Conservation (phyloP, 2,329 filamentous ascomycete genomes). For the Ceratocystis cubensis region DNA sequence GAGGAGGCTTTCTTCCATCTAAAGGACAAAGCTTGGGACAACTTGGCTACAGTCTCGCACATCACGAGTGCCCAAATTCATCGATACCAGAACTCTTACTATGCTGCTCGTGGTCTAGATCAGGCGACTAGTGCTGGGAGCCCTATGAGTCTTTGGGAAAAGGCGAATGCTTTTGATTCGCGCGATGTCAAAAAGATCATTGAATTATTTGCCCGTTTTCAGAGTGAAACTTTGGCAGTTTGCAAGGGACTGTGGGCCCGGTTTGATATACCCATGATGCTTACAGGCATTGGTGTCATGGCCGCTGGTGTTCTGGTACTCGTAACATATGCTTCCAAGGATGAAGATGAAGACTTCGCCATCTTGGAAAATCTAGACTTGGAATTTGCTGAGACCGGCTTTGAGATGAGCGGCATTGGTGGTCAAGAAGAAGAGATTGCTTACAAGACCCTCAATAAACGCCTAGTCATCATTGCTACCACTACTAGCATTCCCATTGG, state of each 20-base stretch:
- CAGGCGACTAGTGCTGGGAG: conserved; percentile 38
- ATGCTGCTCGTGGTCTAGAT: conserved; percentile 55
- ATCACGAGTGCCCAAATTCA: conserved; percentile 75
- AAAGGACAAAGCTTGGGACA: conserved; percentile 58
- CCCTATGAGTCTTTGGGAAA: conserved; percentile 35
- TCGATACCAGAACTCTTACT: conserved; percentile 78
- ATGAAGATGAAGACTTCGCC: conserved; percentile 42
- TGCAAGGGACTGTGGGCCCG: conserved; percentile 83
- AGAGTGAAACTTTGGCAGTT: conserved; percentile 61
- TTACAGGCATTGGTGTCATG: conserved; percentile 62
- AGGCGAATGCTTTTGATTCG: conserved; percentile 34
- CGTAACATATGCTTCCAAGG: conserved; percentile 56
- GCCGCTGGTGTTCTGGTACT: conserved; percentile 55
- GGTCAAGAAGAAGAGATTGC: conserved; percentile 25
- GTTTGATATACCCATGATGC: conserved; percentile 81
- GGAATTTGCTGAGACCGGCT: conserved; percentile 45
- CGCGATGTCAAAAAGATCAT: conserved; percentile 35
- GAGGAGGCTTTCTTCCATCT: conserved; percentile 78
- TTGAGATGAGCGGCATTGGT: conserved; percentile 37
- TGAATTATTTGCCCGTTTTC: conserved; percentile 57
- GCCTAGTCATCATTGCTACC: conserved; percentile 30
- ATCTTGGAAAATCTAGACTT: conserved; percentile 45
- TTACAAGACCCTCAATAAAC: conserved; percentile 31
- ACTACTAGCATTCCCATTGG: conserved; percentile 28
- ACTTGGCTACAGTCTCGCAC: conserved; percentile 63